Evolutionary conservation across 768 basidiomycete species (phyloP).

Genomic region (Boletellus sp.): DNA sequence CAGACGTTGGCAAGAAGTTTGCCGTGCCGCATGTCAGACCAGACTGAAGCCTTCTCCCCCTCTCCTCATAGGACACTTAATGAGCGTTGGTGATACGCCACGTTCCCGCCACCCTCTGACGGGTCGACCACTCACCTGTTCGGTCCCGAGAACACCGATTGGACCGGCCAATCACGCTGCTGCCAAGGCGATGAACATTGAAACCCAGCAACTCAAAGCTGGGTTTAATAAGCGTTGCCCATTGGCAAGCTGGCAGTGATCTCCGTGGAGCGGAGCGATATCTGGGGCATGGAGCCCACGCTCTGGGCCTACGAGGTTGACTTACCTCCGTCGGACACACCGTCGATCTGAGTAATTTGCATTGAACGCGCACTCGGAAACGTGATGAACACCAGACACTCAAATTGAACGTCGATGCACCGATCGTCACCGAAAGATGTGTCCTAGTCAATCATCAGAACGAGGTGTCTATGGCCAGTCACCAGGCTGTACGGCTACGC

Average conservation of each 20-base stretch:
- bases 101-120: background rate
- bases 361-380: background rate
- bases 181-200: background rate
- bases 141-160: constrained; percentile 6
- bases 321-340: too few relatives aligned
- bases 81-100: background rate
- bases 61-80: background rate
- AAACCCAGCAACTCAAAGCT: constrained; percentile 7
- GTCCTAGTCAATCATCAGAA: background rate
- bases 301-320: too few relatives aligned
- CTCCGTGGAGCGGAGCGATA: constrained; percentile 12
- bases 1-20: background rate
- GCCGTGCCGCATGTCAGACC: background rate
- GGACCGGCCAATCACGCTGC: background rate
- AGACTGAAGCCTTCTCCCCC: background rate
- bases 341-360: background rate
- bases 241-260: constrained; percentile 1
- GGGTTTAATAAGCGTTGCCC: background rate
- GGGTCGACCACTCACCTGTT: background rate
- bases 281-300: background rate
- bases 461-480: background rate
- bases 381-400: background rate
- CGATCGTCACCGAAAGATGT: background rate
- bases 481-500: background rate
- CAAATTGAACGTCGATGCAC: too few relatives aligned